Percentiles rank a stretch among this genome's conserved stretches.
These are phyloP conservation scores for Yamadazyma pseudoaaseri DNA, from an alignment of 1,139 yeast species.

Conservation along the genomic window DNA sequence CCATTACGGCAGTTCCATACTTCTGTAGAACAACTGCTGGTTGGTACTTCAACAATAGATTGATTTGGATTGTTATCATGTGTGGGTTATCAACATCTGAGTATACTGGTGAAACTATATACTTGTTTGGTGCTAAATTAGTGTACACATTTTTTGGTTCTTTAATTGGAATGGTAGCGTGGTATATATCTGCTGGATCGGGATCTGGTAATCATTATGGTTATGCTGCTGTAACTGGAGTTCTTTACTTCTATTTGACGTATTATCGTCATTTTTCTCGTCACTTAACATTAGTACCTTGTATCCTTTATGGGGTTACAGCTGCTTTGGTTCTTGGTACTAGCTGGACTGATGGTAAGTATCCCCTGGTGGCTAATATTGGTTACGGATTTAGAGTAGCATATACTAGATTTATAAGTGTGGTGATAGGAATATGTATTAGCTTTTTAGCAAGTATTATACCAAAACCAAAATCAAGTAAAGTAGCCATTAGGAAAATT, in stretches of 20 bases:
- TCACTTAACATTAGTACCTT: conserved; percentile 30
- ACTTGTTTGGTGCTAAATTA: conserved; percentile 26
- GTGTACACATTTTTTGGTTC: conserved; percentile 32
- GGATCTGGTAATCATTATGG: conserved; percentile 35
- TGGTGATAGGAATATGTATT: conserved; percentile 28
- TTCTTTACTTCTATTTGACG: conserved; percentile 22
- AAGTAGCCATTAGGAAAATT: conserved; percentile 25
- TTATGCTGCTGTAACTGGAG: conserved; percentile 28
- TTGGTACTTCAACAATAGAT: conserved; percentile 29
- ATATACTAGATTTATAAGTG: conserved; percentile 27
- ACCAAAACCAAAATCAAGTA: conserved; percentile 33
- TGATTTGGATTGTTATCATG: conserved; percentile 38
- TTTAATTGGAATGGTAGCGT: conserved; percentile 31
- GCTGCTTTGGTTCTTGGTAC: conserved; percentile 35
- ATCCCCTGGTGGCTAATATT: conserved; percentile 13
- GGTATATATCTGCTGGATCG: conserved; percentile 38
- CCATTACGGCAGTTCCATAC: conserved; percentile 27
- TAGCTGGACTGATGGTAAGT: conserved; percentile 28
- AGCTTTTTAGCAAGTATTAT: conserved; percentile 32
- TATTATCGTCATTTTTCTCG: conserved; percentile 34
- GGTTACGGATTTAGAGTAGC: conserved; percentile 21
- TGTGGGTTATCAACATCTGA: conserved; percentile 32
- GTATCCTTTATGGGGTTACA: conserved; percentile 29
- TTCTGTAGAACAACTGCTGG: conserved; percentile 29
- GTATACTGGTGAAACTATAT: conserved; percentile 34